Evolutionary conservation across 495 filamentous ascomycete species (phyloP).

Genomic region (Aspergillus olivimuriae): DNA sequence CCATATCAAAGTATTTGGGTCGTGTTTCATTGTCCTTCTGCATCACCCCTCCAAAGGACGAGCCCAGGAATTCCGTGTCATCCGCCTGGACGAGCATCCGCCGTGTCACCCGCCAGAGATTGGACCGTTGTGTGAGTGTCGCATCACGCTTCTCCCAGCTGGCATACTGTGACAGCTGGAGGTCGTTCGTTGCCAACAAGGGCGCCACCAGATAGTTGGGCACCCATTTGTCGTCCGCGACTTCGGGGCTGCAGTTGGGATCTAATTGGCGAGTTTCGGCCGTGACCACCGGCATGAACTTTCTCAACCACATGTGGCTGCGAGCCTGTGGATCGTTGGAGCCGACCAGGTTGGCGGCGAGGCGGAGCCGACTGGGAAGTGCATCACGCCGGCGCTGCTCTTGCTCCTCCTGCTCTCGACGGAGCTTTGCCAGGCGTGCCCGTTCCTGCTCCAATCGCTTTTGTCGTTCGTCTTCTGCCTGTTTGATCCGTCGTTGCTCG

Average conservation of each 20-base stretch:
- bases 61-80: constrained; percentile 27
- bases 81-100: constrained; percentile 43
- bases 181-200: constrained; percentile 68
- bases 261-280: constrained; percentile 44
- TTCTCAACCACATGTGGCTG: constrained; percentile 38
- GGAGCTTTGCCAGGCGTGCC: constrained; percentile 38
- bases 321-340: constrained; percentile 40
- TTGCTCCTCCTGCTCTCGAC: constrained; percentile 46
- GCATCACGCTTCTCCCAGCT: constrained; percentile 56
- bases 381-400: constrained; percentile 54
- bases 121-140: constrained; percentile 41
- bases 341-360: constrained; percentile 43
- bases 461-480: constrained; percentile 48
- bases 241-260: constrained; percentile 30
- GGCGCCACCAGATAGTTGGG: constrained; percentile 71
- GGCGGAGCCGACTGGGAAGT: constrained; percentile 43
- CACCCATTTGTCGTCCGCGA: constrained; percentile 62
- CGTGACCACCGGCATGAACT: constrained; percentile 48
- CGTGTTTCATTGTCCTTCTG: constrained; percentile 41
- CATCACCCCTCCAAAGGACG: constrained; percentile 39
- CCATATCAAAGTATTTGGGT: constrained; percentile 48
- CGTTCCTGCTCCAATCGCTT: constrained; percentile 54
- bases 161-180: constrained; percentile 65
- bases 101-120: constrained; percentile 49
- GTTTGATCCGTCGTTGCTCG: constrained; percentile 45